A percentile compares a stretch with the other conserved stretches of the same genome.
phyloP scores from a whole-genome alignment of 345 rosid species.

The Clausena lansium region DNA sequence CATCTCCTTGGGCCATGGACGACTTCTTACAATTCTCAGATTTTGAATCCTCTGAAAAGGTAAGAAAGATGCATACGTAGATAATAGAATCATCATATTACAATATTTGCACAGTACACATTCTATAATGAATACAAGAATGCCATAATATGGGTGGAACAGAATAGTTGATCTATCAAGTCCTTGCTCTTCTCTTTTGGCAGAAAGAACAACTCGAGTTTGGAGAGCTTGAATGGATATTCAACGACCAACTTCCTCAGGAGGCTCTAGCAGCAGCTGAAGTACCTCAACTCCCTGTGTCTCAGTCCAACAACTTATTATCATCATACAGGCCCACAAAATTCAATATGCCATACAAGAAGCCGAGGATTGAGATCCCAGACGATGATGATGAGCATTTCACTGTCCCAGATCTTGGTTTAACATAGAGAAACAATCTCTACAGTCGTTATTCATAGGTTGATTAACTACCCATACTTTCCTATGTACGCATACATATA shows the following conservation, averaged over 20 bases:
- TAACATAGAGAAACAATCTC: neutral
- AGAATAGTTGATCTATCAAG: neutral
- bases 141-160: neutral
- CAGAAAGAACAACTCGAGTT: slow-evolving; percentile 81
- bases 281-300: slow-evolving; percentile 77
- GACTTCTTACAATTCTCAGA: slow-evolving; percentile 75
- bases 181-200: slow-evolving; percentile 2
- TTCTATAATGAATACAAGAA: neutral
- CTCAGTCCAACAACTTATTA: slow-evolving; percentile 25
- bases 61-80: slow-evolving; percentile 16
- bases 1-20: slow-evolving; percentile 73
- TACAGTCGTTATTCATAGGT: neutral
- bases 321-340: slow-evolving; percentile 49
- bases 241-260: slow-evolving; percentile 55
- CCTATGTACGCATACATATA: neutral
- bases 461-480: slow-evolving; percentile 4
- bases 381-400: slow-evolving; percentile 71
- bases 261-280: slow-evolving; percentile 75
- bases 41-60: slow-evolving; percentile 67
- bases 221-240: slow-evolving; percentile 83
- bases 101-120: neutral
- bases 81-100: neutral
- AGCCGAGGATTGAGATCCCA: slow-evolving; percentile 60
- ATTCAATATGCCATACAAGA: slow-evolving; percentile 56
- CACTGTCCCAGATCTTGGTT: slow-evolving; percentile 90